Conservation (phyloP, 208 protist species). For the Trichomonas tenax region DNA sequence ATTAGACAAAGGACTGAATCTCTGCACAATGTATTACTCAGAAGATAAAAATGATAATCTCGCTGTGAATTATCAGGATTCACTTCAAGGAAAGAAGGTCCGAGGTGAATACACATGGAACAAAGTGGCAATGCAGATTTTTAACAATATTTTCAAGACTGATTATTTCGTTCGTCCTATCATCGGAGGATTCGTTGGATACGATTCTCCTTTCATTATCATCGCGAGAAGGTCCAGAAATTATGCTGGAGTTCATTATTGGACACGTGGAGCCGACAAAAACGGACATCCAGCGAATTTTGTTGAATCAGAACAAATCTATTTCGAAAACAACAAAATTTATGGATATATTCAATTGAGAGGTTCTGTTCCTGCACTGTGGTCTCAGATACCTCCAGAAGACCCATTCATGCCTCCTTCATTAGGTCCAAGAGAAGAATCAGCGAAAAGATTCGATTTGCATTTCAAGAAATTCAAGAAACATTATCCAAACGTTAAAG, state of each 20-base stretch:
- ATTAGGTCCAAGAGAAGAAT: neutral
- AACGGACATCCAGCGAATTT: neutral
- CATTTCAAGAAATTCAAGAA: neutral
- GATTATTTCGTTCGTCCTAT: neutral
- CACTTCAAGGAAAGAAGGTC: neutral
- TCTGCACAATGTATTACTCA: neutral
- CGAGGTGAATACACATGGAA: neutral
- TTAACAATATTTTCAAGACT: neutral
- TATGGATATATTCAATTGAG: neutral
- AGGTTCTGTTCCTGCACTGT: neutral
- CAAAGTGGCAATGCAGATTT: neutral
- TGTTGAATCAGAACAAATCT: neutral
- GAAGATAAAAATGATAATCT: neutral
- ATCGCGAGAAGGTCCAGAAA: neutral
- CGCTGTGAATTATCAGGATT: neutral
- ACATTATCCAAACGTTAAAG: neutral
- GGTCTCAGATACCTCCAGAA: neutral
- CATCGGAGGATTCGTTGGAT: neutral
- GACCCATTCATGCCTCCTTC: neutral
- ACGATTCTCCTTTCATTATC: neutral
- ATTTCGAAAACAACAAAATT: neutral
- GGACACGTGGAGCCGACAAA: neutral
- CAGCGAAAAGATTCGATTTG: neutral
- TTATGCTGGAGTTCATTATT: neutral
- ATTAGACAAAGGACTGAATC: neutral